Evolutionary conservation across 2,329 filamentous ascomycete genomes (phyloP), one percentile per base, ranked within the genome.

Genomic region (Madurella fahalii): DNA sequence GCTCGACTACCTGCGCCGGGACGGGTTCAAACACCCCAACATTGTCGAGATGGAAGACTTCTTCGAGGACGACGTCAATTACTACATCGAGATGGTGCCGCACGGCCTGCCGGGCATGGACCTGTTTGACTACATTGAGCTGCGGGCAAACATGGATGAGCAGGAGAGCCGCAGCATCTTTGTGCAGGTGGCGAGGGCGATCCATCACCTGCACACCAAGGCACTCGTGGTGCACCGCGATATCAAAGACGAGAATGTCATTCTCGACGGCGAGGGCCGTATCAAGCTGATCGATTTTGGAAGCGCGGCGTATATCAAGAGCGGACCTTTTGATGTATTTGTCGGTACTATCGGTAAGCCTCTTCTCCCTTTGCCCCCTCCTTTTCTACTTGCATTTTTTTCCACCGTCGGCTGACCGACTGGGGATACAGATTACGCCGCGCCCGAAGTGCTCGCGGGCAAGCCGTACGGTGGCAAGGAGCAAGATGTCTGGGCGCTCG

Each of bases 261-360:
- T 99, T 52, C 77, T 99, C 15, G 94, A 99, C 67, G 93, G 94
- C 37, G 92, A 97, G 68, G 92, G 93, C 25, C 86, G 88, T 63
- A 95, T 99, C 72, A 97, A 96, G 74, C 78, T 99, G 65, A 97
- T 97, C 63, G 94, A 99, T 71, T 99, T 99, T 73, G 94, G 94
- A 57, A 96, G 92, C 68, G 94, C 94, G 56, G 92, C 94, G 58
- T 99, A 99, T 70, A 95, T 97, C 77, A 96, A 95, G 75, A 96
- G 88, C 70, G 94, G 94, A 13, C 94, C 94, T 44, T 99, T 99
- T 77, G 92, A 97, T 70, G 94, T 99, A 13, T 99, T 99, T 74
- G 94, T 99, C 49, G 94, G 94, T 56, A 99, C 94, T 1, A 97
- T 99, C 71, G 93, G 93, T 96, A 77, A 67, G 86, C 72, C 34